Evolutionary conservation across 1,139 yeast species (phyloP).

Genomic region (Lodderomyces theae): DNA sequence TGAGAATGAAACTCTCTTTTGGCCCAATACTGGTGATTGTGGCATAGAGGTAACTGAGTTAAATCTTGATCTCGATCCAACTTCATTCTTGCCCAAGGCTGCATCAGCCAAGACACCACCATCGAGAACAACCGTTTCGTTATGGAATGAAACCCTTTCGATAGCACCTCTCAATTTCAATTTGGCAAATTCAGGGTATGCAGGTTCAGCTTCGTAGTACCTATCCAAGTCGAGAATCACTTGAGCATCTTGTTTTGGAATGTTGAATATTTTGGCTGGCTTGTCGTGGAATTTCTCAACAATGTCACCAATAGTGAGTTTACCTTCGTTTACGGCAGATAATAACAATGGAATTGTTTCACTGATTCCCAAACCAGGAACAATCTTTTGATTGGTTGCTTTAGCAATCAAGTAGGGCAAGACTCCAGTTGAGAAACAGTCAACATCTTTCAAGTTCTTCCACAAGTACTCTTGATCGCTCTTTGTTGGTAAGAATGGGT

Average conservation of each 20-base stretch:
- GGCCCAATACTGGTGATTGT: constrained; percentile 45
- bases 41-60: constrained; percentile 42
- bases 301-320: constrained; percentile 71
- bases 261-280: constrained; percentile 78
- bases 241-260: constrained; percentile 74
- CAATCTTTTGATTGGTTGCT: constrained; percentile 56
- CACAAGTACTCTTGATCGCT: constrained; percentile 82
- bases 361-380: constrained; percentile 72
- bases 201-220: constrained; percentile 37
- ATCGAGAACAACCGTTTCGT: constrained; percentile 79
- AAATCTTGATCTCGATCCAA: constrained; percentile 40
- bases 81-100: constrained; percentile 54
- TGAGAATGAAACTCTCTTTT: constrained; percentile 48
- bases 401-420: constrained; percentile 72
- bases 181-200: constrained; percentile 55
- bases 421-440: constrained; percentile 84
- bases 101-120: constrained; percentile 65
- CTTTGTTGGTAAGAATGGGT: constrained; percentile 71
- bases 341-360: constrained; percentile 82
- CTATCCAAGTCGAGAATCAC: constrained; percentile 86
- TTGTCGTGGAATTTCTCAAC: constrained; percentile 72
- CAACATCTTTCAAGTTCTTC: constrained; percentile 69
- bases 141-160: constrained; percentile 80
- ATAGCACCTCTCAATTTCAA: constrained; percentile 69
- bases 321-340: constrained; percentile 74